A percentile compares a stretch with the other conserved stretches of the same genome.
phyloP scores from a whole-genome alignment of 345 rosid species.

The Camelina sativa region DNA sequence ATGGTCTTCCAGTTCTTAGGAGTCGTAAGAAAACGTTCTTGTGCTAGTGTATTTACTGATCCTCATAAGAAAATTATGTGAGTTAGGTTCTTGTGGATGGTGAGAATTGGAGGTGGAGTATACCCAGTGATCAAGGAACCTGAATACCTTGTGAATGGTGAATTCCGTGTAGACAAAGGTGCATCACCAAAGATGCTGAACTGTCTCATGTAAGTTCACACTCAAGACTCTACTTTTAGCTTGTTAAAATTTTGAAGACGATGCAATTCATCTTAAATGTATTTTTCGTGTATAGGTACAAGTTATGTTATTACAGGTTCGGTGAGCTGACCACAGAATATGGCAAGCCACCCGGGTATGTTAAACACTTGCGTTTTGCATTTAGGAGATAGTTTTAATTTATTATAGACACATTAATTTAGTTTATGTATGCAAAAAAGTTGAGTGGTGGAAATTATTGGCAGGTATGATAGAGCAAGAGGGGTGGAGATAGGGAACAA shows the following conservation, averaged over 20 bases:
- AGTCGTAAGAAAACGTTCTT: neutral
- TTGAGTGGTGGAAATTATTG: conserved; percentile 29
- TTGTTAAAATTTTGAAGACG: neutral
- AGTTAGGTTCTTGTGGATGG: conserved; percentile 98
- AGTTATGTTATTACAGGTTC: conserved; percentile 91
- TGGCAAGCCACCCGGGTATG: conserved; percentile 95
- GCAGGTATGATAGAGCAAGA: conserved; percentile 94
- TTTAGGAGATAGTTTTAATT: neutral
- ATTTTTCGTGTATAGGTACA: conserved; percentile 66
- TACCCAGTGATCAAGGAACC: conserved; percentile 97
- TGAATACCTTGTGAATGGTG: conserved; percentile 97
- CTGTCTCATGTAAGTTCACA: conserved; percentile 88
- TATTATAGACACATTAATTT: neutral
- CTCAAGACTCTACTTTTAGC: neutral
- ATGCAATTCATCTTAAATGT: conserved; percentile 19
- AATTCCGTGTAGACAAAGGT: conserved; percentile 97
- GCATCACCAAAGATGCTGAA: conserved; percentile 99
- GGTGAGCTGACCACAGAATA: conserved; percentile 95
- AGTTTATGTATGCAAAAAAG: neutral
- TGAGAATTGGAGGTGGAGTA: conserved; percentile 99
- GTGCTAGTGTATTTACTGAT: conserved; percentile 13
- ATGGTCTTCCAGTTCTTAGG: neutral
- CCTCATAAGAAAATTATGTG: neutral
- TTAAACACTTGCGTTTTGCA: conserved; percentile 1
- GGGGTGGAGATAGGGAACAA: conserved; percentile 98